Percentiles rank a stretch among this genome's conserved stretches.
Evolutionary conservation across 148 eudicot species (phyloP).

Genomic region (Camellia sinensis): DNA sequence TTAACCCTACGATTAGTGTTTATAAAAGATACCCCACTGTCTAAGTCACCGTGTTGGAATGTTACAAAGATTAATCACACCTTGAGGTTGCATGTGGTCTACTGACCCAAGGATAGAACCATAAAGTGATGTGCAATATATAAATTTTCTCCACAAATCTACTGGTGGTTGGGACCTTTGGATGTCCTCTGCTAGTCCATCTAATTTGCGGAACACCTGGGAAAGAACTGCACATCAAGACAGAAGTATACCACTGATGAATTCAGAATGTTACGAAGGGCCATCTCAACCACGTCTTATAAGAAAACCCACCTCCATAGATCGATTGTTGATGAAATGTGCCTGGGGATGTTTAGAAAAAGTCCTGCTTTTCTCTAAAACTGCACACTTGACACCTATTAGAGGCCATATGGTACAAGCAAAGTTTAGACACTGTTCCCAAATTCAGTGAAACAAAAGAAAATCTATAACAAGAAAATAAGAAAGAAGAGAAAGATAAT

Average conservation of each 20-base stretch:
- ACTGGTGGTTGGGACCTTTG: slow-evolving; percentile 79
- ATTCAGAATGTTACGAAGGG: slow-evolving; percentile 22
- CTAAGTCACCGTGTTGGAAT: not conserved
- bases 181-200: slow-evolving; percentile 83
- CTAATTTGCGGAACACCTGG: slow-evolving; percentile 83
- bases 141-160: slow-evolving; percentile 90
- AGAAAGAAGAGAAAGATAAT: not conserved
- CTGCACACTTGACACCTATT: slow-evolving; percentile 78
- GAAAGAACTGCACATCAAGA: slow-evolving; percentile 48
- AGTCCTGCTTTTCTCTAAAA: slow-evolving; percentile 65
- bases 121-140: slow-evolving; percentile 88
- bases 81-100: slow-evolving; percentile 97
- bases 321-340: slow-evolving; percentile 91
- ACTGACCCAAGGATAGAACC: slow-evolving; percentile 88
- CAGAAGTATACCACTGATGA: slow-evolving; percentile 19
- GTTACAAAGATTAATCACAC: slow-evolving; percentile 32
- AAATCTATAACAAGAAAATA: not conserved
- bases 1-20: not conserved
- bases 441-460: slow-evolving; percentile 2
- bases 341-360: slow-evolving; percentile 95
- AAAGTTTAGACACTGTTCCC: not conserved
- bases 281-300: not conserved
- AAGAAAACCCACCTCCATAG: slow-evolving; percentile 84
- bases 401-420: slow-evolving; percentile 3
- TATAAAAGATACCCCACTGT: not conserved